phyloP scores from a whole-genome alignment of 345 rosid genomes.

The Syzygium oleosum region DNA sequence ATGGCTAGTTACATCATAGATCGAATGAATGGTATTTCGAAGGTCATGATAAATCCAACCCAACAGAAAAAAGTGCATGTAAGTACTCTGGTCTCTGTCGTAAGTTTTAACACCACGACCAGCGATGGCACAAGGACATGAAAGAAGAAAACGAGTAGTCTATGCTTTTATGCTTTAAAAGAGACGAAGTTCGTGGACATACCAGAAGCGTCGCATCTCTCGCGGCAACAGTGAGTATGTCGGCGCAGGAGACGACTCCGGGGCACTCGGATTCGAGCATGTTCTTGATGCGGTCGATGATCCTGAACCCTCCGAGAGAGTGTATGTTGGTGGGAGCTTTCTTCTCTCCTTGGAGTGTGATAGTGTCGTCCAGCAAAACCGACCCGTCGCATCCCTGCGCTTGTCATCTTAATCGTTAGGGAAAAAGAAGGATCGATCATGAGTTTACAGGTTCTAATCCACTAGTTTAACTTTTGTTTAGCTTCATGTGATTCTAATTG shows the following conservation, averaged over 20 bases:
- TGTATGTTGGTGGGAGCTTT: conserved; percentile 45
- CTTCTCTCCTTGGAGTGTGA: conserved; percentile 62
- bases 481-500: not conserved
- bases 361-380: conserved; percentile 73
- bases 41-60: no score
- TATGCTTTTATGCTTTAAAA: not conserved
- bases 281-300: conserved; percentile 80
- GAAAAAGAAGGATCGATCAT: not conserved
- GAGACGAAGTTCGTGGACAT: not conserved
- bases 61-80: no score
- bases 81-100: no score
- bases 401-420: not conserved
- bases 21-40: no score
- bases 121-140: not conserved
- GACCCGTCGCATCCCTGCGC: conserved; percentile 88
- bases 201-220: conserved; percentile 85
- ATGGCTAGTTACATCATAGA: no score
- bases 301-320: conserved; percentile 52
- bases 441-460: not conserved
- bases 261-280: conserved; percentile 90
- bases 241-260: conserved; percentile 86
- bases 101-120: not conserved
- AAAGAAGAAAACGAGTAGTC: not conserved
- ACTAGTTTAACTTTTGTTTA: not conserved
- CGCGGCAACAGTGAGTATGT: conserved; percentile 81